A percentile compares a stretch with the other conserved stretches of the same genome.
Evolutionary conservation across 78 protist species (phyloP).

Genomic region (Bodo saltans): DNA sequence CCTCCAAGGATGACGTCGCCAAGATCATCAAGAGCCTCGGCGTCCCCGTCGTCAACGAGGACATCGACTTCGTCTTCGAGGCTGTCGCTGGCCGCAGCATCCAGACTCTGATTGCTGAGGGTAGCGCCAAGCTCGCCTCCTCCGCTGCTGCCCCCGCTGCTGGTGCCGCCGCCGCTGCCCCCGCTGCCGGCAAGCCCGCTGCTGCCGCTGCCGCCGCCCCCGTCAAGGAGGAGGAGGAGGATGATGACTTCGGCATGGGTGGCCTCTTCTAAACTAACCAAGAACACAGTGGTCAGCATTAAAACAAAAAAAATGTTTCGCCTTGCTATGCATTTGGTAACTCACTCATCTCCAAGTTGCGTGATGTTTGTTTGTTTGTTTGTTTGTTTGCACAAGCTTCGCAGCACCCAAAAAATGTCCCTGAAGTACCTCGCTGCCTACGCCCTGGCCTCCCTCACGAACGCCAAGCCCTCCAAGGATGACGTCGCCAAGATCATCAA

Average conservation of each 20-base stretch:
- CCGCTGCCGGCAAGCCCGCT: background rate
- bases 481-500: constrained; percentile 52
- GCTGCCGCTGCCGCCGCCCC: constrained; percentile 8
- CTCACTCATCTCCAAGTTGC: too few relatives aligned
- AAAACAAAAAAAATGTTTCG: too few relatives aligned
- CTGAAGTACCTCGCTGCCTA: constrained; percentile 74
- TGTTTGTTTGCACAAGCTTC: background rate
- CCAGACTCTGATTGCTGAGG: constrained; percentile 43
- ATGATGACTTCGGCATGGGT: constrained; percentile 18
- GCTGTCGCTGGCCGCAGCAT: constrained; percentile 58
- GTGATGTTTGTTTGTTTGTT: too few relatives aligned
- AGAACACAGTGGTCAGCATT: too few relatives aligned
- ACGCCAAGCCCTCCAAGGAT: constrained; percentile 43
- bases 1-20: constrained; percentile 52
- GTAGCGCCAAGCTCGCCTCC: constrained; percentile 24
- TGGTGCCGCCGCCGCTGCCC: constrained; percentile 22
- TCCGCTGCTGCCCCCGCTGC: constrained; percentile 16
- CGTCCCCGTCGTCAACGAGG: constrained; percentile 43
- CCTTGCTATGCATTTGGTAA: too few relatives aligned
- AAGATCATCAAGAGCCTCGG: constrained; percentile 56
- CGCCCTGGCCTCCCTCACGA: constrained; percentile 68
- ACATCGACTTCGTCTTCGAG: constrained; percentile 31
- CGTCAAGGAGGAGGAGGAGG: constrained; percentile 12
- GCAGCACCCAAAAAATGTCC: background rate
- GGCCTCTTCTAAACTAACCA: constrained; percentile 16